Conservation (phyloP, 331 rosid genomes). For the Spiraea crenata region DNA sequence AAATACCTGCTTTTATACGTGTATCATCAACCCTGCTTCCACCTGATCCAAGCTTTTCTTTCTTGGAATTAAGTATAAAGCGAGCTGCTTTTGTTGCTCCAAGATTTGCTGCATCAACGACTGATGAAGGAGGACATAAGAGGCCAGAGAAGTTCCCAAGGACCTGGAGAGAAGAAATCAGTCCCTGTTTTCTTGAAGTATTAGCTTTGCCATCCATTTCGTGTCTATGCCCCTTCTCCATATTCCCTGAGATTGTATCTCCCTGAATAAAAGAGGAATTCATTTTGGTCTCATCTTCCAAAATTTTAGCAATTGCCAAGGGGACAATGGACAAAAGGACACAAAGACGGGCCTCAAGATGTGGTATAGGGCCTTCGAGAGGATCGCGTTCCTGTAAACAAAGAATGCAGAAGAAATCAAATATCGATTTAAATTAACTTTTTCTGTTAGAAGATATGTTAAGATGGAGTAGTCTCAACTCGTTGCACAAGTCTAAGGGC, state of each 20-base stretch:
- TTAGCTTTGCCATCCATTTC: slow-evolving; percentile 34
- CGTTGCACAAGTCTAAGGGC: slow-evolving; percentile 92
- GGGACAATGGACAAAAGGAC: slow-evolving; percentile 67
- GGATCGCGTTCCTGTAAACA: slow-evolving; percentile 74
- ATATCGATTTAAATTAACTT: slow-evolving; percentile 13
- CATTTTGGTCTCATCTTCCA: slow-evolving; percentile 43
- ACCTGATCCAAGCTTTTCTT: slow-evolving; percentile 42
- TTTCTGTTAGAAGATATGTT: slow-evolving; percentile 23
- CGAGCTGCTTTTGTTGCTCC: slow-evolving; percentile 62
- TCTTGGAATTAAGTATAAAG: slow-evolving; percentile 44
- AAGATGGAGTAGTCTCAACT: slow-evolving; percentile 53
- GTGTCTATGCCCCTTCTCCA: slow-evolving; percentile 30
- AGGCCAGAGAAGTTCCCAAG: slow-evolving; percentile 74
- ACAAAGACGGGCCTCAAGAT: slow-evolving; percentile 70
- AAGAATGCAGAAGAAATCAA: slow-evolving; percentile 18
- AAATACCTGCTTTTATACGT: slow-evolving; percentile 46
- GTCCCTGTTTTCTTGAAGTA: slow-evolving; percentile 43
- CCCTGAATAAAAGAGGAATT: slow-evolving; percentile 29
- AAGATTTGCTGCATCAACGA: slow-evolving; percentile 57
- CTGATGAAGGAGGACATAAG: slow-evolving; percentile 65
- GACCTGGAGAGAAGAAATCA: slow-evolving; percentile 61
- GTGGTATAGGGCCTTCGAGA: slow-evolving; percentile 78
- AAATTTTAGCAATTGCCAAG: slow-evolving; percentile 55
- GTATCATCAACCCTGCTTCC: slow-evolving; percentile 39
- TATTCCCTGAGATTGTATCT: slow-evolving; percentile 14